Conservation (phyloP, 2,329 filamentous ascomycete species). For the Hymenoscyphus infarciens region DNA sequence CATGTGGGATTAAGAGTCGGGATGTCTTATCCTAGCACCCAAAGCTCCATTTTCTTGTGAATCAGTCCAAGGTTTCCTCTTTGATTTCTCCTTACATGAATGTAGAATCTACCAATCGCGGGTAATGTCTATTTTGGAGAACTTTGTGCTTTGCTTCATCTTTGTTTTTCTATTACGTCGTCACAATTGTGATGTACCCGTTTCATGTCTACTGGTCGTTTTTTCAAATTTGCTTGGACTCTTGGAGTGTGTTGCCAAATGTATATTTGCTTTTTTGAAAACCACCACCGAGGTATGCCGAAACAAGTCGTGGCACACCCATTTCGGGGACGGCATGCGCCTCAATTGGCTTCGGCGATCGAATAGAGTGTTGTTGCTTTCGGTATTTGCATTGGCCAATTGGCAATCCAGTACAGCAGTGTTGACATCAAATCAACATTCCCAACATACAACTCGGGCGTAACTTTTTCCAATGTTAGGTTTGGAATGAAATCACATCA, state of each 20-base stretch:
- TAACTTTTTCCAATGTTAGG: neutral
- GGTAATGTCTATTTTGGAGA: neutral
- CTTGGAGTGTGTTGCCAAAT: neutral
- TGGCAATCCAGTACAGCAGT: no score
- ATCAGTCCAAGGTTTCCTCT: neutral
- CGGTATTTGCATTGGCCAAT: neutral
- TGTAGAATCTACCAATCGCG: neutral
- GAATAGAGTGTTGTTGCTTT: neutral
- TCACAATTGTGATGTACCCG: neutral
- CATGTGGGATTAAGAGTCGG: neutral
- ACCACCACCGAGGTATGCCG: neutral
- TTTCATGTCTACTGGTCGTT: neutral
- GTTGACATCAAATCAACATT: neutral
- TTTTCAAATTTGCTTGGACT: neutral
- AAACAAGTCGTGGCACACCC: neutral
- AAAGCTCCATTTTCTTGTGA: no score
- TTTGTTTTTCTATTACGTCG: neutral
- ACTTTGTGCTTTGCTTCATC: neutral
- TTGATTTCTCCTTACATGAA: neutral
- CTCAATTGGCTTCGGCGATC: neutral
- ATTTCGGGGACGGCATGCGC: neutral
- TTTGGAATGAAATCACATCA: neutral
- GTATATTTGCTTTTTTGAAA: neutral
- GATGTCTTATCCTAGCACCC: neutral
- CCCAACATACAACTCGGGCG: neutral